Evolutionary conservation across 2,329 filamentous ascomycete species (phyloP), one percentile per base, ranked within the genome.

Genomic region (Colletotrichum sp.): DNA sequence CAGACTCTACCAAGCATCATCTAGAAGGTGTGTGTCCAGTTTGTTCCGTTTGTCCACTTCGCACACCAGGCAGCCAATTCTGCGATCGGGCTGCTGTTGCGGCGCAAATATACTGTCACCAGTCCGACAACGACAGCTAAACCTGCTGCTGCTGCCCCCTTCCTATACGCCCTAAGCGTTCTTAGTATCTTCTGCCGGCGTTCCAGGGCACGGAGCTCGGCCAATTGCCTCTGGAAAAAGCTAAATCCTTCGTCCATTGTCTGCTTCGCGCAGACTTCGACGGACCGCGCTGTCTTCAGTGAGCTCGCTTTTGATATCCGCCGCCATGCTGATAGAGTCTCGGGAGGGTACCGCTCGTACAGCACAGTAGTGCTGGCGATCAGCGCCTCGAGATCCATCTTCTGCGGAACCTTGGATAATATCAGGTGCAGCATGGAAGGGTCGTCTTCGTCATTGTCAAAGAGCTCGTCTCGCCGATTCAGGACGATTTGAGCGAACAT

Each of bases 381-480:
- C 68, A 98, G 89, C 9, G 87, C 87, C 78, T 99, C 96, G 28
- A 99, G 87, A 81, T 97, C 91, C 73, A 98, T 91, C 21, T 93
- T 93, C 67, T 92, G 90, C 1, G 97, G 97, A 8, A 99, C 89
- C 83, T 97, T 98, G 56, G 95, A 95, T 14, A 99, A 90, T 43
- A 95, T 93, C 75, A 93, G 94, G 83, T 98, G 96, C 28, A 99
- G 90, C 91, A 99, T 97, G 81, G 98, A 96, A 8, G 95, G 94
- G 82, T 98, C 96, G 78, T 97, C 94, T 24, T 89, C 84, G 91
- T 73, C 76, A n/a, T 95, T 94, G 66, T 95, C 94, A 77, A 98
- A 90, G n/a, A 99, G 90, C 84, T 98, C 96, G 38, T 92, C 90
- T 73, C 94, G 93, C 48, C 96, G 93, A 61, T 93, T 92, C 38